These are phyloP conservation scores for Cetradonia linearis DNA, from an alignment of 495 filamentous ascomycete genomes.

Conservation along the genomic window DNA sequence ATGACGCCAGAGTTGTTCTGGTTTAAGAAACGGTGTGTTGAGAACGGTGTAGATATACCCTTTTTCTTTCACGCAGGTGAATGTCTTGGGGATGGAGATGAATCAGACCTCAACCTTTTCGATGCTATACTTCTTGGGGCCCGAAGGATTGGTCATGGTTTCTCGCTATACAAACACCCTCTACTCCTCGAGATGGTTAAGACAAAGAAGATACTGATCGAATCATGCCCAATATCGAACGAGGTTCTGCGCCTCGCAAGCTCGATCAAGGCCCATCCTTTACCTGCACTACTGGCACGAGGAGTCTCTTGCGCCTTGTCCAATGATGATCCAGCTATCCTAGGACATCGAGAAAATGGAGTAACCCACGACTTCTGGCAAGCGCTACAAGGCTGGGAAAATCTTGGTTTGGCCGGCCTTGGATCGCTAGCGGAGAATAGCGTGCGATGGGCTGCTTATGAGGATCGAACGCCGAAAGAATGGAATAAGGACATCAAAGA, in stretches of 20 bases:
- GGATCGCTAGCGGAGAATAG: conserved; percentile 87
- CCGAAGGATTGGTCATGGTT: conserved; percentile 79
- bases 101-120: conserved; percentile 75
- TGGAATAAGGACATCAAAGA: conserved; percentile 64
- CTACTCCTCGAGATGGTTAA: conserved; percentile 78
- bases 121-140: conserved; percentile 83
- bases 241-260: conserved; percentile 69
- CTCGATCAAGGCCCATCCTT: conserved; percentile 65
- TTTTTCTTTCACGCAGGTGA: conserved; percentile 95
- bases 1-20: conserved; percentile 78
- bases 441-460: conserved; percentile 78
- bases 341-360: conserved; percentile 65
- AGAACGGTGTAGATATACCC: conserved; percentile 74
- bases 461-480: conserved; percentile 57
- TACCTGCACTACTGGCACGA: conserved; percentile 74
- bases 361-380: conserved; percentile 91
- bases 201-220: conserved; percentile 76
- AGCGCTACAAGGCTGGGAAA: conserved; percentile 74
- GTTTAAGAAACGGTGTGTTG: conserved; percentile 76
- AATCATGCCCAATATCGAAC: conserved; percentile 80
- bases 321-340: conserved; percentile 78
- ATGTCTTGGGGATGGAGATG: conserved; percentile 64
- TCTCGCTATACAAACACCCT: conserved; percentile 83
- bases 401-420: conserved; percentile 64
- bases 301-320: conserved; percentile 68